Conservation (phyloP, 1,284 basidiomycete species). For the Ceratobasidium sp. region DNA sequence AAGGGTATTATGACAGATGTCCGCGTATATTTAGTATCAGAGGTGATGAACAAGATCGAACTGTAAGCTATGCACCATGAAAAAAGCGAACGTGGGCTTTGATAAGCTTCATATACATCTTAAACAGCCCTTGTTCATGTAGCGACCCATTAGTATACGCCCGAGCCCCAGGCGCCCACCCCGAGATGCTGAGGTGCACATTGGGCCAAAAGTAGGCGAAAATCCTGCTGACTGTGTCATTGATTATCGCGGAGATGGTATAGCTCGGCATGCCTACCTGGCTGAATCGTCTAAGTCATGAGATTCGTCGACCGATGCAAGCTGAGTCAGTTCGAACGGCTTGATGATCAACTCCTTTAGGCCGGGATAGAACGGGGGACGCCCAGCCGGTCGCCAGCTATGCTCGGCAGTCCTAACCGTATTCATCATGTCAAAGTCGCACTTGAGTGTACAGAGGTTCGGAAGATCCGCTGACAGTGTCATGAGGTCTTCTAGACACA, state of each 20-base stretch:
- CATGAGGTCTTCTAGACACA: neutral
- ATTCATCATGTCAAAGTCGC: neutral
- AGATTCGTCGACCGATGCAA: neutral
- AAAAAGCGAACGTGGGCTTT: too few relatives aligned
- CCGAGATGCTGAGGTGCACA: too few relatives aligned
- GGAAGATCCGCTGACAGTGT: neutral
- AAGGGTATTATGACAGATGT: too few relatives aligned
- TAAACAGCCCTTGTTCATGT: too few relatives aligned
- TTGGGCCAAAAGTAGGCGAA: neutral
- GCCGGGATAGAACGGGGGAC: neutral
- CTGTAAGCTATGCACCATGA: too few relatives aligned
- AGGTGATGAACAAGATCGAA: too few relatives aligned
- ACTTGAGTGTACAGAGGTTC: neutral
- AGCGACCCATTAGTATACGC: too few relatives aligned
- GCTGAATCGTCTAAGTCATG: neutral
- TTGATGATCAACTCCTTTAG: neutral
- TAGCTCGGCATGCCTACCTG: neutral
- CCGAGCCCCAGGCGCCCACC: too few relatives aligned
- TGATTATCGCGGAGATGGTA: neutral
- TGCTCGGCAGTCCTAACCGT: neutral
- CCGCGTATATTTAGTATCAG: too few relatives aligned
- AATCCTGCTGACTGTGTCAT: neutral
- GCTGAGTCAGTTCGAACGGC: neutral
- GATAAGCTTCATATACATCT: too few relatives aligned
- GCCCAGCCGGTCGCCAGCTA: neutral